Evolutionary conservation across 2,329 filamentous ascomycete species (phyloP).

Genomic region (Zelopaecilomyces penicillatus): DNA sequence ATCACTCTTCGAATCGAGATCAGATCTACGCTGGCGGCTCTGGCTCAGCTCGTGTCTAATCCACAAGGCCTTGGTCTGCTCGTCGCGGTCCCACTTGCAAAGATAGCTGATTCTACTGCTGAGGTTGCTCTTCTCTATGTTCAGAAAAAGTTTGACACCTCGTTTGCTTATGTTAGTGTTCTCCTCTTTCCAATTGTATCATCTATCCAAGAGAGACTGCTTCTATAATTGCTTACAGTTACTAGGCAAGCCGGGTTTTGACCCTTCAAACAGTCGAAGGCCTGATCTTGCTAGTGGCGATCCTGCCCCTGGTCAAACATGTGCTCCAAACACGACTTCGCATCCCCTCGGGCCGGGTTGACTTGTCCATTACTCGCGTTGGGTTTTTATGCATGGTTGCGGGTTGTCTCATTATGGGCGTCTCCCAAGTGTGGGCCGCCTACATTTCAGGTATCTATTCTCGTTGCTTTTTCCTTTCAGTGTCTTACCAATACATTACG

Average conservation of each 20-base stretch:
- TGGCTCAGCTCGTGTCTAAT: not conserved
- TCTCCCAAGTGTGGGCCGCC: not conserved
- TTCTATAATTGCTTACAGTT: not conserved
- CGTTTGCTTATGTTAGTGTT: not conserved
- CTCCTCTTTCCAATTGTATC: not conserved
- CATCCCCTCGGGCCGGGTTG: not conserved
- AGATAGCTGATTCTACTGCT: not conserved
- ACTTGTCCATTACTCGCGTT: not conserved
- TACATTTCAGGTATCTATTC: not conserved
- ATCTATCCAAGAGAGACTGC: not conserved
- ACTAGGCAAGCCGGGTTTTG: not conserved
- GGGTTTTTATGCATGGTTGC: not conserved
- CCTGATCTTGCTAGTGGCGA: not conserved
- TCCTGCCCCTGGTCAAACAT: not conserved
- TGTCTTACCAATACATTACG: not conserved
- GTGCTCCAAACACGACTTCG: not conserved
- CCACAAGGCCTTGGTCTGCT: not conserved
- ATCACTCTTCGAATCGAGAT: not conserved
- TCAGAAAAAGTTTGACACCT: not conserved
- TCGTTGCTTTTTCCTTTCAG: not conserved
- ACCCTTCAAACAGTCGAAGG: conserved; percentile 2
- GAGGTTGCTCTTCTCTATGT: not conserved
- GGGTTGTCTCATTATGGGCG: not conserved
- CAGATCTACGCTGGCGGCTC: not conserved
- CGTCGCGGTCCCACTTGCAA: not conserved